A percentile compares a stretch with the other conserved stretches of the same genome.
These are phyloP conservation scores for Sanghuangporus baumii DNA, from an alignment of 1,284 basidiomycete species.

Conservation along the genomic window DNA sequence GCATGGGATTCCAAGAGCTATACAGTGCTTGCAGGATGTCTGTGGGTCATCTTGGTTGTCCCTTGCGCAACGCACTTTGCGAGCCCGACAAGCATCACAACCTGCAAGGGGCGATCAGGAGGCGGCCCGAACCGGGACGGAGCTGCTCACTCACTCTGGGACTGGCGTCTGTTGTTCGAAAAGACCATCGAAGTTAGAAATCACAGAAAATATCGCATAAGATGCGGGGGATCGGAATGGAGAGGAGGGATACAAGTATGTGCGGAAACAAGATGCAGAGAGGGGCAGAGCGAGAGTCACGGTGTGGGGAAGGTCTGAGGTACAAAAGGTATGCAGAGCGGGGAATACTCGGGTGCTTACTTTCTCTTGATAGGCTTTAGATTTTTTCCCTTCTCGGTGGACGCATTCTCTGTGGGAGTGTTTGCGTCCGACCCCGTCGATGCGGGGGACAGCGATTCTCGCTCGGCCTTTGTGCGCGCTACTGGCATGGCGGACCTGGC, in stretches of 20 bases:
- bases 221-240: conserved; percentile 4
- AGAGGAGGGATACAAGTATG: conserved; percentile 14
- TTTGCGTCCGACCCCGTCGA: conserved; percentile 58
- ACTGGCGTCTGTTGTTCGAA: conserved; percentile 58
- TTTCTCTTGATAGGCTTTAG: conserved; percentile 54
- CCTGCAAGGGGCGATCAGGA: conserved; percentile 37
- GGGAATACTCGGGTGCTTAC: conserved; percentile 47
- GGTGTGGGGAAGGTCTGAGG: conserved; percentile 24
- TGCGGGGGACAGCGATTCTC: conserved; percentile 32
- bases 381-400: conserved; percentile 50
- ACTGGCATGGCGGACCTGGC: conserved; percentile 47
- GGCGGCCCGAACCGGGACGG: conserved; percentile 18
- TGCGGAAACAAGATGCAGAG: conserved; percentile 13
- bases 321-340: conserved; percentile 30
- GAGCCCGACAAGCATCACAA: conserved; percentile 78
- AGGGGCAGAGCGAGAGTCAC: conserved; percentile 28
- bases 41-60: conserved; percentile 72
- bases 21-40: conserved; percentile 78
- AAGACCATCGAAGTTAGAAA: conserved; percentile 20
- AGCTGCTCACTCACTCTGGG: conserved; percentile 52
- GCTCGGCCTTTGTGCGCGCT: conserved; percentile 61
- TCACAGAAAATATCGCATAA: conserved; percentile 11
- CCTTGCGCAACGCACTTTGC: conserved; percentile 75
- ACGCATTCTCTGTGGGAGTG: conserved; percentile 35
- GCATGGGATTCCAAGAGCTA: conserved; percentile 75